Percentiles rank a stretch among this genome's conserved stretches.
phyloP scores from a whole-genome alignment of 73 alveolate genomes.

The Paramecium bursaria region DNA sequence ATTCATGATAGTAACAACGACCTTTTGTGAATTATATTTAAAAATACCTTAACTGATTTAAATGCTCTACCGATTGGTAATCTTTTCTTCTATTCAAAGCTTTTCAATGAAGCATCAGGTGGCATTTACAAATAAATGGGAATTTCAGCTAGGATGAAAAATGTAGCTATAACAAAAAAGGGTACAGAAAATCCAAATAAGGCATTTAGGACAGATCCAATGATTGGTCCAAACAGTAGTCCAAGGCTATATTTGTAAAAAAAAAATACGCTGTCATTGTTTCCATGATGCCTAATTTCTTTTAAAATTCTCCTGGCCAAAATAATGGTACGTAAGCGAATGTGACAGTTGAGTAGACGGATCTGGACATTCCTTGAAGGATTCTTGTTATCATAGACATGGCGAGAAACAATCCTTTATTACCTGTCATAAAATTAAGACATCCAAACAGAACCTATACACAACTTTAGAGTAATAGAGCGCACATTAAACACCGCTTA shows the following conservation, averaged over 20 bases:
- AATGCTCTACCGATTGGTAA: conserved; percentile 44
- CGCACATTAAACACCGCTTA: conserved; percentile 25
- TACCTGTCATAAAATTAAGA: conserved; percentile 52
- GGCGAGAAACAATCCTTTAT: conserved; percentile 8
- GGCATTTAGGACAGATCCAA: conserved; percentile 22
- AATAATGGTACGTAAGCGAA: conserved; percentile 53
- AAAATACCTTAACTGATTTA: conserved; percentile 20
- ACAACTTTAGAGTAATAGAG: conserved; percentile 4
- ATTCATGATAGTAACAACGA: conserved; percentile 40
- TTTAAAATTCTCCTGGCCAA: conserved; percentile 62
- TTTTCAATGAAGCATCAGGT: conserved; percentile 47
- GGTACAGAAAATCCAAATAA: conserved; percentile 52
- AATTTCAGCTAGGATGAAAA: conserved; percentile 37
- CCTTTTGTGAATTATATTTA: no score
- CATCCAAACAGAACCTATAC: conserved; percentile 46
- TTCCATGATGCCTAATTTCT: conserved; percentile 51
- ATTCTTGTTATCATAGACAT: conserved; percentile 39
- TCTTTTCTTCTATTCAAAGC: conserved; percentile 39
- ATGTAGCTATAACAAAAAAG: conserved; percentile 36
- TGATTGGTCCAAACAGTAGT: conserved; percentile 50
- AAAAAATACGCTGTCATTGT: conserved; percentile 52
- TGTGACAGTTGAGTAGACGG: conserved; percentile 56
- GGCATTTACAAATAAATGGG: conserved; percentile 35
- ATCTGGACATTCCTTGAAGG: conserved; percentile 51
- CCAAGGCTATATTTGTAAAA: conserved; percentile 38